These are phyloP conservation scores for Populus hybrid DNA, from an alignment of 441 rosid species.

Conservation along the genomic window DNA sequence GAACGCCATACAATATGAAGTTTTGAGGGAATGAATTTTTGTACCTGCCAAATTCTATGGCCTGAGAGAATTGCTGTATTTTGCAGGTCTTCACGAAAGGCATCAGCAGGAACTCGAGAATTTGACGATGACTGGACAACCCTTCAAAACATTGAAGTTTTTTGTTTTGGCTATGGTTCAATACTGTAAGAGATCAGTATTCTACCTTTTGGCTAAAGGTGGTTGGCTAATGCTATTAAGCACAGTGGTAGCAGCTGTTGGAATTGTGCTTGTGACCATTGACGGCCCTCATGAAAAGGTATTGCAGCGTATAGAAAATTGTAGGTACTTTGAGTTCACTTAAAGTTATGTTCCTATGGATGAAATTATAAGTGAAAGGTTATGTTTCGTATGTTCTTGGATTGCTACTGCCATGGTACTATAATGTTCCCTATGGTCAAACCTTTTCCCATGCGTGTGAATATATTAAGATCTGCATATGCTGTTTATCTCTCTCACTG, in stretches of 20 bases:
- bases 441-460: background rate
- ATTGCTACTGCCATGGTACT: background rate
- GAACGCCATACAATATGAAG: background rate
- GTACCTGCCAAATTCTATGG: background rate
- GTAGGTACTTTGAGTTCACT: background rate
- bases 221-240: constrained; percentile 65
- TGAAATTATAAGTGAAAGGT: background rate
- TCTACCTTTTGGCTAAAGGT: constrained; percentile 67
- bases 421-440: background rate
- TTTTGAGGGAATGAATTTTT: background rate
- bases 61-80: constrained; percentile 18
- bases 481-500: too few relatives aligned
- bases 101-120: constrained; percentile 74
- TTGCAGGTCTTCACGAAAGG: constrained; percentile 56
- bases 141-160: constrained; percentile 66
- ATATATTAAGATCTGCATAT: background rate
- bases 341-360: background rate
- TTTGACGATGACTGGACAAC: constrained; percentile 66
- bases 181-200: constrained; percentile 43
- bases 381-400: background rate
- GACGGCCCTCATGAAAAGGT: constrained; percentile 95
- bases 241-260: constrained; percentile 42
- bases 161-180: constrained; percentile 59
- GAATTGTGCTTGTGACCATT: constrained; percentile 56
- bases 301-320: constrained; percentile 2